Evolutionary conservation across 2,329 filamentous ascomycete species (phyloP).

Genomic region (Microcyclosporella mali): DNA sequence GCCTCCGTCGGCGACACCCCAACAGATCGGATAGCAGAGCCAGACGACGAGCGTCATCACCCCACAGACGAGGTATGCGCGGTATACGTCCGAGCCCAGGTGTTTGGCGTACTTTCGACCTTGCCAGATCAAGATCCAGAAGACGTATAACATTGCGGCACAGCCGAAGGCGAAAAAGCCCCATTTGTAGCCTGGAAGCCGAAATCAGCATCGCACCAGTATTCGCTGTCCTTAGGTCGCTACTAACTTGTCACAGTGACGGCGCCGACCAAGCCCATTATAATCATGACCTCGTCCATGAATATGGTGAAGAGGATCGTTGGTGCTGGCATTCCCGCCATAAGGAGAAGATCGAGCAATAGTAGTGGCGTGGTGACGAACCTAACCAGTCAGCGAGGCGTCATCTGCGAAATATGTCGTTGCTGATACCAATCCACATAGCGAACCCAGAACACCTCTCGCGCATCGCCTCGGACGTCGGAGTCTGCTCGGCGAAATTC

Average conservation of each 20-base stretch:
- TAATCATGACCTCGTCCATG: slow-evolving; percentile 56
- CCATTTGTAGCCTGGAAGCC: slow-evolving; percentile 11
- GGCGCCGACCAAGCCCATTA: slow-evolving; percentile 57
- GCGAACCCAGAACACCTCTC: slow-evolving; percentile 57
- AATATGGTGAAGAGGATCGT: slow-evolving; percentile 55
- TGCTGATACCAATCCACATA: slow-evolving; percentile 53
- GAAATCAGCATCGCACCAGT: no score
- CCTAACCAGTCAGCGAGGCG: slow-evolving; percentile 7
- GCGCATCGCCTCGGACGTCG: slow-evolving; percentile 43
- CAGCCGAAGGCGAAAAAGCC: slow-evolving; percentile 31
- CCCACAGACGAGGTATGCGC: slow-evolving; percentile 48
- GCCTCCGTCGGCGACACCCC: slow-evolving; percentile 55
- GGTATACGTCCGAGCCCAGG: slow-evolving; percentile 46
- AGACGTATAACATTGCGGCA: slow-evolving; percentile 50
- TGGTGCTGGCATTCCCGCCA: slow-evolving; percentile 55
- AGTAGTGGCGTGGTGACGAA: slow-evolving; percentile 55
- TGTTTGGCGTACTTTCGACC: slow-evolving; percentile 47
- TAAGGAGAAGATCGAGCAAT: slow-evolving; percentile 53
- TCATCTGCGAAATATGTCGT: background rate
- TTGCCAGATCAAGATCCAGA: slow-evolving; percentile 39
- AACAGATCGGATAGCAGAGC: slow-evolving; percentile 56
- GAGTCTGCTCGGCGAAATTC: slow-evolving; percentile 45
- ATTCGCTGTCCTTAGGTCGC: no score
- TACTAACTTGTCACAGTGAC: slow-evolving; percentile 50
- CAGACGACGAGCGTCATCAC: slow-evolving; percentile 50